Conservation (phyloP, 2,329 filamentous ascomycete species). For the Beauveria sp. region DNA sequence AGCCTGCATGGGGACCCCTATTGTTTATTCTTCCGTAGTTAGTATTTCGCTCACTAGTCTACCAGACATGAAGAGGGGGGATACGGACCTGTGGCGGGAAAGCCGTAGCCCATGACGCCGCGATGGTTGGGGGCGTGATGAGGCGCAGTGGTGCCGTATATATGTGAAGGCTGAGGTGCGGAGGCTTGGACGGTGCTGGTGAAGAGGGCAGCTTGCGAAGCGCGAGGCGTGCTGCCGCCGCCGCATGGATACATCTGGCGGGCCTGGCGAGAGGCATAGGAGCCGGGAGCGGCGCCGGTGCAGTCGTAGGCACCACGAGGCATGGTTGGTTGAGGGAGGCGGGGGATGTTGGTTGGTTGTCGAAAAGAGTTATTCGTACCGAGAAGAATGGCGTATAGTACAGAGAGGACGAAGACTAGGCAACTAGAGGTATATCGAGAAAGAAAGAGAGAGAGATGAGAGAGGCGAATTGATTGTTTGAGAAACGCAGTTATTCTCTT, state of each 20-base stretch:
- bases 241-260: background rate
- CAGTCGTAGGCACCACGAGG: slow-evolving; percentile 9
- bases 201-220: background rate
- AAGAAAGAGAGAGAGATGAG: background rate
- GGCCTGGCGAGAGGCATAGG: background rate
- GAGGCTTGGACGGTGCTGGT: background rate
- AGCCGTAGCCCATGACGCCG: background rate
- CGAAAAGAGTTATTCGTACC: background rate
- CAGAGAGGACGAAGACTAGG: background rate
- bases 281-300: slow-evolving; percentile 7
- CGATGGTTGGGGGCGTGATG: too few relatives aligned
- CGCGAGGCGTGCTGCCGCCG: slow-evolving; percentile 2
- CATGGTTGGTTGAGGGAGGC: background rate
- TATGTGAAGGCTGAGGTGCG: too few relatives aligned
- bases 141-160: too few relatives aligned
- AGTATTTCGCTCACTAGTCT: too few relatives aligned
- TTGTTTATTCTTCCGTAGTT: background rate
- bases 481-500: background rate
- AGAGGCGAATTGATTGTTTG: background rate
- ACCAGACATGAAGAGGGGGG: too few relatives aligned
- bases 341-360: background rate
- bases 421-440: too few relatives aligned
- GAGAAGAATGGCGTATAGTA: background rate
- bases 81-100: background rate
- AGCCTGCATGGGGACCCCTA: background rate